Base-by-base conservation (phyloP, 805 yeast species). In the Starmerella tilneyi region DNA sequence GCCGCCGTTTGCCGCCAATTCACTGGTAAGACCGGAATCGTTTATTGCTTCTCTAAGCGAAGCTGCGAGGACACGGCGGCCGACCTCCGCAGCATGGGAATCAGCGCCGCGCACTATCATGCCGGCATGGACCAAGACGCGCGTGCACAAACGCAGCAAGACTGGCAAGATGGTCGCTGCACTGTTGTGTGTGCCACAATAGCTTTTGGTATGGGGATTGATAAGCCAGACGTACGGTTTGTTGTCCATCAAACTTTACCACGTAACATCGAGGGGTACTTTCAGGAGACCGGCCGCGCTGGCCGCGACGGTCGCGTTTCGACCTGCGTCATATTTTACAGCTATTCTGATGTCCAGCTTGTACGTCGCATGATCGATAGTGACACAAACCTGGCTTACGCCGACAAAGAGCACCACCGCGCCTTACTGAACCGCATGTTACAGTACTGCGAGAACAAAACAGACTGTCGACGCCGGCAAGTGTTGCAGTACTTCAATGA, bases 161-260 rank as follows among this genome's bases (percentile, higher is more conserved):
- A 65, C 26, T 92, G 98, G 98, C 98, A 92, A 61, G 59, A 65
- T 1, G 80, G 81, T 45, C 60, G 63, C 17, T 65, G 80, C 19
- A 81, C 79, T 58, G 81, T 88, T 1, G 86, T 92, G 12, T 89
- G 96, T 66, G 98, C 98, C 0, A 92, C 98, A 0, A 82, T 92
- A 56, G 98, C 98, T 0, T 92, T 92, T 70, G 98, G 98, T 22
- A 92, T 92, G 98, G 98, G 98, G 39, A 89, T 92, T 46, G 98
- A 92, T 64, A 92, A 92, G 61, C 83, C 96, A 0, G 94, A 92
- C 63, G 98, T 92, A 11, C 69, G 98, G 38, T 88, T 73, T 66
- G 97, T 92, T 3, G 77, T 84, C 33, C 98, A 92, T 64, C 71
- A 81, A 51, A 83, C 92, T 5, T 65, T 92, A 21, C 96, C 98